Percentiles rank a stretch among this genome's conserved stretches.
Evolutionary conservation across 768 basidiomycete genomes (phyloP).

Genomic region (Amanita exitialis): DNA sequence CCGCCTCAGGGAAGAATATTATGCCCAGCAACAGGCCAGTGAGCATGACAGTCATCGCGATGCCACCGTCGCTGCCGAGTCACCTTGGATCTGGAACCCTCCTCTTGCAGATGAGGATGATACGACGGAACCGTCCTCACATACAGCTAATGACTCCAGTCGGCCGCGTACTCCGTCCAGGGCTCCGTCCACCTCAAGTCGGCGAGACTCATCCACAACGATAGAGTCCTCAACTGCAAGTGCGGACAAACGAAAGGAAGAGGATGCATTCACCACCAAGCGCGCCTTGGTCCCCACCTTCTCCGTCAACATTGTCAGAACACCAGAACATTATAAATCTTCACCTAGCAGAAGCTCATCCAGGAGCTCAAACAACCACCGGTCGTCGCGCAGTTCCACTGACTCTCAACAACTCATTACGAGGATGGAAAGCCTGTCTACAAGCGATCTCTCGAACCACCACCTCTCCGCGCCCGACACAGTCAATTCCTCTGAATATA

Average conservation of each 20-base stretch:
- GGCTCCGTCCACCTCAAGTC: neutral
- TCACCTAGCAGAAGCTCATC: conserved; percentile 14
- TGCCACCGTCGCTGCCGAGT: conserved; percentile 19
- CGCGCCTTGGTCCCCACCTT: conserved; percentile 57
- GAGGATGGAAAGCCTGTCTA: conserved; percentile 19
- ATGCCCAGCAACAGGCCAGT: conserved; percentile 16
- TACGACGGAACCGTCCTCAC: conserved; percentile 17
- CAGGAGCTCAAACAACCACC: conserved; percentile 11
- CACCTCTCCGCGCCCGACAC: neutral
- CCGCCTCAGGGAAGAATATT: conserved; percentile 1
- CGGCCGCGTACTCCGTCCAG: conserved; percentile 2
- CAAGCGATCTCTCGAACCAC: conserved; percentile 8
- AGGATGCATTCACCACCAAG: conserved; percentile 34
- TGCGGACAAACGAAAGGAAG: conserved; percentile 7
- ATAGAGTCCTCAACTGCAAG: neutral
- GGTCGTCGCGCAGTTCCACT: conserved; percentile 12
- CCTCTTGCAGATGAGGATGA: conserved; percentile 20
- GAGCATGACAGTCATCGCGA: conserved; percentile 10
- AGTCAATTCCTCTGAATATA: neutral
- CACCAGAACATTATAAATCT: conserved; percentile 47
- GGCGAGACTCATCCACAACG: neutral
- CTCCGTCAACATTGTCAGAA: conserved; percentile 57
- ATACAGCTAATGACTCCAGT: conserved; percentile 9
- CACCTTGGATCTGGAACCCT: conserved; percentile 74
- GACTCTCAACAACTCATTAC: conserved; percentile 17